phyloP scores from a whole-genome alignment of 306 rosid genomes.

The Amphicarpaea edgeworthii region DNA sequence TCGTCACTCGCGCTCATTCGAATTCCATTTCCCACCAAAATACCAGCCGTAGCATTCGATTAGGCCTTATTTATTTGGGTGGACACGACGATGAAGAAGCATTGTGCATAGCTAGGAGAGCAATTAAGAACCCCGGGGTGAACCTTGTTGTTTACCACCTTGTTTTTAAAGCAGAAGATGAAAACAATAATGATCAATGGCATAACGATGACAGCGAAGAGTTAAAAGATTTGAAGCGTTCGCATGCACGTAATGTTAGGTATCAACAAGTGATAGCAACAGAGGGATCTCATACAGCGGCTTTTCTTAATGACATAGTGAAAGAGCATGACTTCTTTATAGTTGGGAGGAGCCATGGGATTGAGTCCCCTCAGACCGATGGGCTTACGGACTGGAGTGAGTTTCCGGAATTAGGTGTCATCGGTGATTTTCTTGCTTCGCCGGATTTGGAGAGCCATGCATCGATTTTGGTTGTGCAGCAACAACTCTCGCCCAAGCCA shows the following conservation, averaged over 20 bases:
- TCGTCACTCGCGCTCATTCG: slow-evolving; percentile 44
- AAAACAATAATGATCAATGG: too few relatives aligned
- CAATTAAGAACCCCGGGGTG: slow-evolving; percentile 17
- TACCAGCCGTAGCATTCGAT: not conserved
- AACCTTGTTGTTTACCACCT: slow-evolving; percentile 52
- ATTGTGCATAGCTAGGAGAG: slow-evolving; percentile 54
- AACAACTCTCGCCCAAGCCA: not conserved
- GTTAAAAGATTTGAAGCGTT: too few relatives aligned
- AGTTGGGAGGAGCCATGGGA: slow-evolving; percentile 63
- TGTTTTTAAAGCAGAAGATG: not conserved
- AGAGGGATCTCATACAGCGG: slow-evolving; percentile 46
- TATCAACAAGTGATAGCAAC: slow-evolving; percentile 31
- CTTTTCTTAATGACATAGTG: slow-evolving; percentile 42
- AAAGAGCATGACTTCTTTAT: slow-evolving; percentile 58
- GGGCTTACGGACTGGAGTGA: slow-evolving; percentile 74
- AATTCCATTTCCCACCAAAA: not conserved
- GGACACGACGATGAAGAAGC: slow-evolving; percentile 69
- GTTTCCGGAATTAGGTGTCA: slow-evolving; percentile 65
- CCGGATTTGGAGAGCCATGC: slow-evolving; percentile 53
- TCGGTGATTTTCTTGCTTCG: slow-evolving; percentile 77
- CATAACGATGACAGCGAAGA: too few relatives aligned
- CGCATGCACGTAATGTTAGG: not conserved
- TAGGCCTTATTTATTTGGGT: slow-evolving; percentile 60
- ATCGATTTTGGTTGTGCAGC: slow-evolving; percentile 67
- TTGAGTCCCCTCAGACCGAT: slow-evolving; percentile 44